Base-by-base conservation (phyloP, 176 grass and related monocot genomes). In the Cenchrus americanus region DNA sequence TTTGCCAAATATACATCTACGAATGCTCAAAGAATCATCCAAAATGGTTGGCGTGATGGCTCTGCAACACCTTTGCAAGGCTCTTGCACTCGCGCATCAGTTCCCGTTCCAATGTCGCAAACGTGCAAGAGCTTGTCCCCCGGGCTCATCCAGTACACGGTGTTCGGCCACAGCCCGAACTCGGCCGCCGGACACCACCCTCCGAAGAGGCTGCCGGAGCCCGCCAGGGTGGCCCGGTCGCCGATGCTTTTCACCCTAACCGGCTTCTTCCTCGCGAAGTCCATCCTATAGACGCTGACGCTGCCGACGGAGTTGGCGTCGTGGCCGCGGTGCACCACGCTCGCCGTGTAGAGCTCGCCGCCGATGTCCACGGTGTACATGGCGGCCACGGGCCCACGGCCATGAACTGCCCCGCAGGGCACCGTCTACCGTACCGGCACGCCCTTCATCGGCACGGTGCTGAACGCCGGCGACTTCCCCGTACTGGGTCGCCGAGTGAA, bases 61-160 rank as follows among this genome's bases (percentile, higher is more conserved):
- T 48, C 8, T 18, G 42, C 76, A 6, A 4, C 57, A 46, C 40
- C 75, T 15, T 63, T 62, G 18, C 14, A 79, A 24, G 66, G 41
- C 7, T 21, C 43, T 0, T 0, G 23, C 44, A 66, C 14, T 30
- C 32, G 1, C 42, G 4, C 34, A 37, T 49, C 58, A 0, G 0
- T 49, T 6, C 44, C 43, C 1, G 23, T 11, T 19, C 1, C 47
- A 3, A 80, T 80, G 17, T 54, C 77, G 0, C 21, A 40, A 10
- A 80, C 77, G 11, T 66, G 77, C 62, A 66, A 52, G 11, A 26
- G 19, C 4, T 22, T 53, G 18, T 53, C 62, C 1, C 4, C 5
- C 5, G 5, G 62, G 62, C 77, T 80, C 62, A 80, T 66, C 77
- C 61, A 80, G 24, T 67, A 80, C 14, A 80, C 42, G 21, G 1